A percentile compares a stretch with the other conserved stretches of the same genome.
Evolutionary conservation across 73 alveolate genomes (phyloP).

Genomic region (Tetrahymena borealis): DNA sequence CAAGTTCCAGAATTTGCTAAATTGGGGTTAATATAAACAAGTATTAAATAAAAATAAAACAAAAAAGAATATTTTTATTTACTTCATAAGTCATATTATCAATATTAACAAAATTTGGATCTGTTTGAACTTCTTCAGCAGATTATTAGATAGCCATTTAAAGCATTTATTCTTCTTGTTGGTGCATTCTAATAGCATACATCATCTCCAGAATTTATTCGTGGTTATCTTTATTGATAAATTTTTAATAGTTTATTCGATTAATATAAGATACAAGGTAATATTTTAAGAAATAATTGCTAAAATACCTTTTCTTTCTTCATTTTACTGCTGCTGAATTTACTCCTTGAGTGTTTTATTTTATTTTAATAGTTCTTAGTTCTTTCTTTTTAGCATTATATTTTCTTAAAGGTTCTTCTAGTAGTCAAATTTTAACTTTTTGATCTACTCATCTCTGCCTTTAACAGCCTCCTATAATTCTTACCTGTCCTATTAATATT

Average conservation of each 20-base stretch:
- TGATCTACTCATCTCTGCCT: neutral
- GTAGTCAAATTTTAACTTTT: neutral
- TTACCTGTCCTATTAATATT: neutral
- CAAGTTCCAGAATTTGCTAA: conserved; percentile 14
- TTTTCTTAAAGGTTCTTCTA: neutral
- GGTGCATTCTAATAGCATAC: neutral
- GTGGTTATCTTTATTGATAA: neutral
- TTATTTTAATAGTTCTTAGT: neutral
- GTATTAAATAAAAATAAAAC: too few relatives aligned
- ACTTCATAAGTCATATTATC: conserved; percentile 39
- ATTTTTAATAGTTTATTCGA: too few relatives aligned
- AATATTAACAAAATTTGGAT: neutral
- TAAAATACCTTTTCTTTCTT: neutral
- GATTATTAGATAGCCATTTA: neutral
- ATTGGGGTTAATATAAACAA: too few relatives aligned
- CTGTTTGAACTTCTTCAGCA: neutral
- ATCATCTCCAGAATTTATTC: neutral
- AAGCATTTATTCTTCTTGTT: neutral
- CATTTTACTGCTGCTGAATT: neutral
- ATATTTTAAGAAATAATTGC: too few relatives aligned
- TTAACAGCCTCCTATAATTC: neutral
- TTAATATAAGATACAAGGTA: too few relatives aligned
- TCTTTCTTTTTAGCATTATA: neutral
- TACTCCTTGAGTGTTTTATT: neutral
- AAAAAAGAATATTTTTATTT: neutral